phyloP scores from a whole-genome alignment of 2,329 filamentous ascomycete species.

The Alternaria sp. region DNA sequence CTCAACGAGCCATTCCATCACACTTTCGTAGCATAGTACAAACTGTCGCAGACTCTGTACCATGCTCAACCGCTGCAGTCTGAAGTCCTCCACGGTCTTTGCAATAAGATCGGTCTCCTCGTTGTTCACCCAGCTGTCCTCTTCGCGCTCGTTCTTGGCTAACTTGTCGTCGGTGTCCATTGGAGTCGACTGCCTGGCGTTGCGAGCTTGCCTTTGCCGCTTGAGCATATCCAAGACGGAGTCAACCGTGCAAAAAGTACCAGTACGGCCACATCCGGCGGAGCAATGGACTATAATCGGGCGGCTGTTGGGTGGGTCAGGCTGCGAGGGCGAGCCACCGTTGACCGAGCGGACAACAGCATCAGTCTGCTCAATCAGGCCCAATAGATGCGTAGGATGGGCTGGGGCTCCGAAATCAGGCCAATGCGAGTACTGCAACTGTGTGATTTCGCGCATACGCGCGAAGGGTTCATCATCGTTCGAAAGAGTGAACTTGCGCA shows the following conservation, averaged over 20 bases:
- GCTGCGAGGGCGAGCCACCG: constrained; percentile 63
- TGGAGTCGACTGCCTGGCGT: constrained; percentile 47
- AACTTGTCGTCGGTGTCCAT: constrained; percentile 51
- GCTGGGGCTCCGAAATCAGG: constrained; percentile 95
- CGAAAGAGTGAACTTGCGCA: constrained; percentile 86
- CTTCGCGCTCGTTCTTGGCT: constrained; percentile 44
- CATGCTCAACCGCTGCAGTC: constrained; percentile 90
- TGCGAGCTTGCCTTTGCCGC: constrained; percentile 68
- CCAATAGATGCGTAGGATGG: constrained; percentile 84
- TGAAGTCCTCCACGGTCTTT: constrained; percentile 89
- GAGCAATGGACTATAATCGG: constrained; percentile 95
- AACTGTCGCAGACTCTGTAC: constrained; percentile 93
- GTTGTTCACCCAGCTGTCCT: constrained; percentile 72
- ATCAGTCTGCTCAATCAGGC: constrained; percentile 89
- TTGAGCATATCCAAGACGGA: constrained; percentile 97
- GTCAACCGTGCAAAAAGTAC: constrained; percentile 96
- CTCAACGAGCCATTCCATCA: constrained; percentile 82
- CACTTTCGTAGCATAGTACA: constrained; percentile 94
- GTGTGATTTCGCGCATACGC: constrained; percentile 89
- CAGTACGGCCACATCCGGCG: constrained; percentile 93
- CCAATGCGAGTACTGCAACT: constrained; percentile 95
- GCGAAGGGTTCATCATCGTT: constrained; percentile 81
- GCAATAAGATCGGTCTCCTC: constrained; percentile 81
- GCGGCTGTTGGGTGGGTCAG: constrained; percentile 60
- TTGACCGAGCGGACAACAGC: constrained; percentile 65